phyloP scores from a whole-genome alignment of 768 basidiomycete species.

The Lepiota brunneoincarnata region DNA sequence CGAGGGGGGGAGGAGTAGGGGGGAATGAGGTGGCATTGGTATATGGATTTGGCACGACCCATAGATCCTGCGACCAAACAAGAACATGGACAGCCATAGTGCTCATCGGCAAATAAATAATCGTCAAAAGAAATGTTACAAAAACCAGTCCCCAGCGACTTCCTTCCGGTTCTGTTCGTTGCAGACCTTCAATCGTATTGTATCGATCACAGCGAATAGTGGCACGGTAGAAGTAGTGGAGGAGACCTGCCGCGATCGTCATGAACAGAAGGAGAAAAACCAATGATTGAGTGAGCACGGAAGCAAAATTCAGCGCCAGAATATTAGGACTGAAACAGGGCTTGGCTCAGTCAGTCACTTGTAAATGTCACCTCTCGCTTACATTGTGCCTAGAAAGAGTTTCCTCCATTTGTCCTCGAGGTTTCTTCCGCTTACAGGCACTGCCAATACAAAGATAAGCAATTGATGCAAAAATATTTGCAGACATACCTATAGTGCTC shows the following conservation, averaged over 20 bases:
- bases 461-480: neutral
- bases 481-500: constrained; percentile 54
- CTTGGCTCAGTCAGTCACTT: constrained; percentile 8
- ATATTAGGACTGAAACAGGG: constrained; percentile 55
- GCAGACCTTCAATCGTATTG: constrained; percentile 52
- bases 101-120: constrained; percentile 74
- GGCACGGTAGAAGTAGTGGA: constrained; percentile 57
- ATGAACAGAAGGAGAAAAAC: constrained; percentile 61
- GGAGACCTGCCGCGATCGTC: constrained; percentile 45
- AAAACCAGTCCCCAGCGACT: constrained; percentile 54
- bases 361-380: constrained; percentile 19
- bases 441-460: constrained; percentile 19
- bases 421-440: constrained; percentile 35
- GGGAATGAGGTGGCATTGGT: constrained; percentile 50
- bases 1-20: constrained; percentile 48
- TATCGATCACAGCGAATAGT: constrained; percentile 48
- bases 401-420: constrained; percentile 51
- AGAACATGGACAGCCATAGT: constrained; percentile 76
- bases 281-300: constrained; percentile 56
- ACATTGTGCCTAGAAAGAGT: constrained; percentile 69
- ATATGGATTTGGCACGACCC: constrained; percentile 71
- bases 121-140: constrained; percentile 61
- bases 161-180: constrained; percentile 37
- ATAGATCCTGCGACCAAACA: constrained; percentile 76
- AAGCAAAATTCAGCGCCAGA: constrained; percentile 70